Percentiles rank a stretch among this genome's conserved stretches.
Evolutionary conservation across 169 alveolate genomes (phyloP).

Genomic region (Eimeria tenella): DNA sequence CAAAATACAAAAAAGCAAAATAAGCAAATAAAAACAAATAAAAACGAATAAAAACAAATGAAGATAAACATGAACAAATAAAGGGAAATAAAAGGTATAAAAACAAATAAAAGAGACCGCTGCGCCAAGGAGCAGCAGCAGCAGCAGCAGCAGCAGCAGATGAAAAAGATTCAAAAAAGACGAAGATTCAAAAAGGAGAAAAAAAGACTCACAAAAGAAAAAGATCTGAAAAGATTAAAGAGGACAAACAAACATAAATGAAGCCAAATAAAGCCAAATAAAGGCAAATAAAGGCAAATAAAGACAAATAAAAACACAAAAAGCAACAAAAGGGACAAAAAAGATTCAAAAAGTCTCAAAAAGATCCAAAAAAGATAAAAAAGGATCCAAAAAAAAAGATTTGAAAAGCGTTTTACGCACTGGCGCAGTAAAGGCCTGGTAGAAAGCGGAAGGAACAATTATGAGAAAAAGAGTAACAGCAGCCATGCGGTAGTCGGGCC

Average conservation of each 20-base stretch:
- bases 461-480: neutral
- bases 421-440: no score
- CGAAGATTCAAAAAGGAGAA: constrained; percentile 30
- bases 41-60: constrained; percentile 64
- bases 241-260: constrained; percentile 63
- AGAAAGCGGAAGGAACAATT: constrained; percentile 3
- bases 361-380: no score
- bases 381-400: no score
- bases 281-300: no score
- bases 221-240: constrained; percentile 43
- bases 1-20: no score
- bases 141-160: constrained; percentile 29
- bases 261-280: neutral
- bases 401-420: no score
- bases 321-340: no score
- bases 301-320: no score
- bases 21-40: neutral
- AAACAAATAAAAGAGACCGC: constrained; percentile 64
- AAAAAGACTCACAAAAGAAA: constrained; percentile 49
- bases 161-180: neutral
- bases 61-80: neutral
- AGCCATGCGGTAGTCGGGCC: neutral
- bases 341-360: no score
- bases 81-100: constrained; percentile 77
- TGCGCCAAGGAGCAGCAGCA: no score